Evolutionary conservation across 2,329 filamentous ascomycete genomes (phyloP).

Genomic region (Colletotrichum musicola): DNA sequence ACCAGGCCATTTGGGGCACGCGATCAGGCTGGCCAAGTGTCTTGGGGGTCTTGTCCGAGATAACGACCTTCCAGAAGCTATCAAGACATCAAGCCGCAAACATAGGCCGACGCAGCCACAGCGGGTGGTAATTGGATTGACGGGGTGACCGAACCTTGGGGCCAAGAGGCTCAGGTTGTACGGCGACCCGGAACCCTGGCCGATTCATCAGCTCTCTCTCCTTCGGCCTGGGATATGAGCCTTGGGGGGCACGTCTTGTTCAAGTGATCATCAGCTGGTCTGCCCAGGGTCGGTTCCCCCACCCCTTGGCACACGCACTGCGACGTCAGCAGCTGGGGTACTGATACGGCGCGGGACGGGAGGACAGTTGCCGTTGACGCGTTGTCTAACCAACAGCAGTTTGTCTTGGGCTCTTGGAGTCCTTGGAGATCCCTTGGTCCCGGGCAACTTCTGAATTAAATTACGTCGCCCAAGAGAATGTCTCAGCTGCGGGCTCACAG

Average conservation of each 20-base stretch:
- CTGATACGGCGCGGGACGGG: background rate
- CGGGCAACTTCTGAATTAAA: background rate
- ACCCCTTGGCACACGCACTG: constrained; percentile 2
- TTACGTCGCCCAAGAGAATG: background rate
- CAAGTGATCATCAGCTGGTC: background rate
- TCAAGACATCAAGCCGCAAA: background rate
- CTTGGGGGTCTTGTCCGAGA: constrained; percentile 3
- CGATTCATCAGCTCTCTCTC: background rate
- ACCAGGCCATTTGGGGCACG: background rate
- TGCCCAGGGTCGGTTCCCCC: background rate
- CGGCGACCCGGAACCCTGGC: background rate
- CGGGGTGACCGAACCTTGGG: background rate
- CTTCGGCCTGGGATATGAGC: too few species aligned
- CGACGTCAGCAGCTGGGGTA: constrained; percentile 2
- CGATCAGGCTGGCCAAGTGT: constrained; percentile 20
- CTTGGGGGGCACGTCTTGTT: background rate
- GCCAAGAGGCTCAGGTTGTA: background rate
- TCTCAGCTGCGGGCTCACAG: background rate
- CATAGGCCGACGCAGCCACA: fast-evolving
- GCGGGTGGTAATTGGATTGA: background rate
- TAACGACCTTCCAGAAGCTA: constrained; percentile 18
- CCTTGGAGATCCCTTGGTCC: constrained; percentile 1
- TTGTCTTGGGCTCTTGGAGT: constrained; percentile 3
- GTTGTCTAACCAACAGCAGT: background rate
- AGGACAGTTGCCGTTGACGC: background rate